Base-by-base conservation (phyloP, 129 eudicot species). In the Silybum marianum region DNA sequence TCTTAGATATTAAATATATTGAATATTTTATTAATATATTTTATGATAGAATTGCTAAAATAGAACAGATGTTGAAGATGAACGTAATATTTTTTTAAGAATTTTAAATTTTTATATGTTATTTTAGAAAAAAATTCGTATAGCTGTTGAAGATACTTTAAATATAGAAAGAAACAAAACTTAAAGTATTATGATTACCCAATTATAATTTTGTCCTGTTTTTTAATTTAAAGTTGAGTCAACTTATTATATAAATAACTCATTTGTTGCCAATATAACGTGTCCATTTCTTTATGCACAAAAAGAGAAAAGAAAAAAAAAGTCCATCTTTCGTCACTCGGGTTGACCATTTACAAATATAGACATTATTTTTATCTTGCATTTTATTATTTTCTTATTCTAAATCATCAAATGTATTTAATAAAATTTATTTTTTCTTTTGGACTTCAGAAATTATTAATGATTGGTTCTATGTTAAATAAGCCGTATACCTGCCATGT, bases 331-430 rank as follows among this genome's bases (percentile, higher is more conserved):
- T 62, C 83, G 77, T 80, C 70, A 82, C 44, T 44, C 65, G 26
- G 63, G 76, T 86, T 83, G 87, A 83, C 88, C 69, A 11, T 75
- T 70, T 21, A 62, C 22, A 34, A 13, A 30, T 72, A 72, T 72
- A 36, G 1, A 38, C 21, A 63, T 62, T 76, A 63, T 63, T 32
- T 58, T 36, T 63, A 63, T 62, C 72, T 34, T 72, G 9, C 32
- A n/a, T 72, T 38, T 70, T 70, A 70, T 70, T 32, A 26, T 26
- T 19, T 65, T 14, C 1, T 51, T 51, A 51, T 16, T 40, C 3
- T 40, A 40, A 40, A 40, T 9, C 1, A 40, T 9, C 10, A 40
- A 9, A 9, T 40, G 3, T 10, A 40, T 40, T 38, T 6, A 39
- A 40, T 9, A 40, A 8, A 9, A 44, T 44, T 44, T 44, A 9